phyloP scores from a whole-genome alignment of 106 monocot genomes.

The Platanthera guangdongensis region DNA sequence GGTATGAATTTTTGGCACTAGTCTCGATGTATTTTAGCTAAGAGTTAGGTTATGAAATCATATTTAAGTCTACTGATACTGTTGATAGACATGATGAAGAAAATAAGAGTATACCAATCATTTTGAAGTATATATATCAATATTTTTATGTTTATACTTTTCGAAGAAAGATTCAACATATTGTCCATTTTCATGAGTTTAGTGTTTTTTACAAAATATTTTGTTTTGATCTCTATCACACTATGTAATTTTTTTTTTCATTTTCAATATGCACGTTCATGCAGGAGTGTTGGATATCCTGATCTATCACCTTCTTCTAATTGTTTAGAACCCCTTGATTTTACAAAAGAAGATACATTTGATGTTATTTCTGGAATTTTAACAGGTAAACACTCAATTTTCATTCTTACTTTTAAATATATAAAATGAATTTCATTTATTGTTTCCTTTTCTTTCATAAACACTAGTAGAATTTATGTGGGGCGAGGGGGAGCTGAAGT shows the following conservation, averaged over 20 bases:
- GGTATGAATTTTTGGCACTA: constrained; percentile 37
- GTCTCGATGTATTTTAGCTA: not conserved
- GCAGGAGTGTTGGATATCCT: constrained; percentile 90
- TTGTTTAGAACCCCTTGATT: constrained; percentile 89
- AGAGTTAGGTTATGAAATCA: not conserved
- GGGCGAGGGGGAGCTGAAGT: too few species aligned
- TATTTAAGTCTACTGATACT: not conserved
- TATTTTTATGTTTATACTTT: not conserved
- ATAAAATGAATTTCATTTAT: not conserved
- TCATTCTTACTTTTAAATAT: not conserved
- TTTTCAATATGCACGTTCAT: constrained; percentile 1
- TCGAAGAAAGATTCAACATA: not conserved
- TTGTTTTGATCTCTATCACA: not conserved
- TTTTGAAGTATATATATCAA: not conserved
- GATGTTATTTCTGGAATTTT: constrained; percentile 89
- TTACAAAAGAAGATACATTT: constrained; percentile 90
- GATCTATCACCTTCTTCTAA: constrained; percentile 86
- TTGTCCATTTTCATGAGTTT: not conserved
- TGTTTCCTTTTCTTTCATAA: too few species aligned
- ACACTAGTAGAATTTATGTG: too few species aligned
- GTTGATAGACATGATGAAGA: not conserved
- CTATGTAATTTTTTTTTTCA: not conserved
- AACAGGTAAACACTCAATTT: constrained; percentile 36
- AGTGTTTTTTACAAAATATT: not conserved
- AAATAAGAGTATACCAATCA: not conserved